phyloP scores from a whole-genome alignment of 2,329 filamentous ascomycete species.

The Mollisia scopiformis region DNA sequence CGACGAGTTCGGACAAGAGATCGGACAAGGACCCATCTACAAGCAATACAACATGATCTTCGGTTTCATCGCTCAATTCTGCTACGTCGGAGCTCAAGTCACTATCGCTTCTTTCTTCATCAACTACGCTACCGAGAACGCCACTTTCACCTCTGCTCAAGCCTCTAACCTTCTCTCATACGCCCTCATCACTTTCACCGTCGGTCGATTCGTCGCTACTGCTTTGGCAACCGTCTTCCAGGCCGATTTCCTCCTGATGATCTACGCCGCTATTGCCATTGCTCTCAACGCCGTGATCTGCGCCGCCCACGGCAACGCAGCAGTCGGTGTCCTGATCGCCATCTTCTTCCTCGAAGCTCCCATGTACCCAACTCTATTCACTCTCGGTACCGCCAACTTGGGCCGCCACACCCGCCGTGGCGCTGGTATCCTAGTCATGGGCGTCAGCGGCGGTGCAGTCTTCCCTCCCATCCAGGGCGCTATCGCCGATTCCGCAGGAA shows the following conservation, averaged over 20 bases:
- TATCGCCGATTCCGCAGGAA: slow-evolving; percentile 57
- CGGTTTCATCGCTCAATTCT: slow-evolving; percentile 76
- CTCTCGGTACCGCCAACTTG: slow-evolving; percentile 74
- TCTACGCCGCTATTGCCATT: slow-evolving; percentile 60
- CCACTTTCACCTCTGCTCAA: slow-evolving; percentile 50
- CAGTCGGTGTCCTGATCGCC: slow-evolving; percentile 66
- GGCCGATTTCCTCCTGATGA: slow-evolving; percentile 59
- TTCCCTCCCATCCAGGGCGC: slow-evolving; percentile 74
- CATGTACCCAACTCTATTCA: slow-evolving; percentile 81
- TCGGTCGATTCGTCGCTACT: slow-evolving; percentile 71
- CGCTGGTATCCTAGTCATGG: slow-evolving; percentile 70
- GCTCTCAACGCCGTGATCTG: slow-evolving; percentile 39
- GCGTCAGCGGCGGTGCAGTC: slow-evolving; percentile 72
- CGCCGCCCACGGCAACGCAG: slow-evolving; percentile 42
- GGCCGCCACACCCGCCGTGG: slow-evolving; percentile 79
- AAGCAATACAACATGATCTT: slow-evolving; percentile 79
- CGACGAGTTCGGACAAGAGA: slow-evolving; percentile 57
- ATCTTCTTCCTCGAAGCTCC: slow-evolving; percentile 80
- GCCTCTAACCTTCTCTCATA: slow-evolving; percentile 73
- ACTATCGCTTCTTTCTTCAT: slow-evolving; percentile 71
- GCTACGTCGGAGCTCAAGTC: slow-evolving; percentile 75
- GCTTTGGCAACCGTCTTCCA: slow-evolving; percentile 45
- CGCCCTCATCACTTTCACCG: slow-evolving; percentile 72
- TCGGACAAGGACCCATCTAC: slow-evolving; percentile 55
- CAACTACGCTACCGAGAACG: slow-evolving; percentile 69